Conservation (phyloP, 83 land plant species). For the Picea abies region DNA sequence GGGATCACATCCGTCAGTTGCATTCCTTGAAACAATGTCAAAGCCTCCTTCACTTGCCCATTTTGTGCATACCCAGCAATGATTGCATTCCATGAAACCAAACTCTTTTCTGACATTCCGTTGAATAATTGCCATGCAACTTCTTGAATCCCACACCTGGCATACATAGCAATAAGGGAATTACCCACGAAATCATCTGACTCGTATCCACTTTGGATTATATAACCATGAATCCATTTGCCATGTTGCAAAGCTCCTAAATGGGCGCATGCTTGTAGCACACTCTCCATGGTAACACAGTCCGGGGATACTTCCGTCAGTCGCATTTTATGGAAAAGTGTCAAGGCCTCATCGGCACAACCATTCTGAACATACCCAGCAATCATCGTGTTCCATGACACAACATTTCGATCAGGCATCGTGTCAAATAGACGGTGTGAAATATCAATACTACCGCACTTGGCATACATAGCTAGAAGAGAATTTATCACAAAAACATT, state of each 20-base stretch:
- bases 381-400: constrained; percentile 14
- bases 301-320: background rate
- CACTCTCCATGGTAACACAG: background rate
- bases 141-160: background rate
- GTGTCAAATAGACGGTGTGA: constrained; percentile 1
- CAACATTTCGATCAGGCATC: constrained; percentile 7
- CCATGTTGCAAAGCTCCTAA: background rate
- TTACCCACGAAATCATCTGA: background rate
- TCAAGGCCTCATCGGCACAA: background rate
- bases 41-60: background rate
- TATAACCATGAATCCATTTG: background rate
- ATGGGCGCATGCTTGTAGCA: background rate
- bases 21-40: background rate
- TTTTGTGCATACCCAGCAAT: background rate
- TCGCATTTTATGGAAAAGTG: background rate
- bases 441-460: background rate
- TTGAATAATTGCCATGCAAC: background rate
- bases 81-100: background rate
- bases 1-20: background rate
- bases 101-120: background rate
- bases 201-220: background rate
- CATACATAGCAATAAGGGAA: background rate
- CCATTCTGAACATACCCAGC: background rate
- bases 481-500: constrained; percentile 1
- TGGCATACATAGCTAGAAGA: background rate